These are phyloP conservation scores for Rubus idaeus DNA, from an alignment of 306 rosid genomes.

Conservation along the genomic window DNA sequence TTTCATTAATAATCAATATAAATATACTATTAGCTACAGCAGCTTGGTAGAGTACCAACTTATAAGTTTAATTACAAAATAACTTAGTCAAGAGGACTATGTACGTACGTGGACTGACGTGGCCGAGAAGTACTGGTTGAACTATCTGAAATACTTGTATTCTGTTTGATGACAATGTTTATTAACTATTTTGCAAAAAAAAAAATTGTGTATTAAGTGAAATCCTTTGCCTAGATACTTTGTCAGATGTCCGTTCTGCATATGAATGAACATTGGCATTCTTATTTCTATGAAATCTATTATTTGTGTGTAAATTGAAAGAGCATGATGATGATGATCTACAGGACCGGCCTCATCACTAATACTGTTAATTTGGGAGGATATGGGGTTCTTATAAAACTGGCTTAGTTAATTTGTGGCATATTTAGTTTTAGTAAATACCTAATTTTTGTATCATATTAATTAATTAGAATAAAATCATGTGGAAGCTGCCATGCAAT, in stretches of 20 bases:
- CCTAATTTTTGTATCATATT: background rate
- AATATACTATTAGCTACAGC: background rate
- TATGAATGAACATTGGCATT: background rate
- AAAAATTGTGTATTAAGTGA: background rate
- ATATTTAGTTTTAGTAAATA: background rate
- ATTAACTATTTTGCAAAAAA: background rate
- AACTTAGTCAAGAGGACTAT: background rate
- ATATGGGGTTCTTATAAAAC: background rate
- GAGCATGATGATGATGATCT: background rate
- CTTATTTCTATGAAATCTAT: background rate
- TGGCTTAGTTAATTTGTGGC: background rate
- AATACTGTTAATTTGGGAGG: background rate
- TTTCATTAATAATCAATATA: background rate
- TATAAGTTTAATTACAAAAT: background rate
- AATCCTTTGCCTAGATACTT: background rate
- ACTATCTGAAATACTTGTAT: slow-evolving; percentile 10
- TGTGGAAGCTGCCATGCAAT: background rate
- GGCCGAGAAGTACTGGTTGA: slow-evolving; percentile 15
- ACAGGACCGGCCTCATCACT: background rate
- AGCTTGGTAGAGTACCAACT: background rate
- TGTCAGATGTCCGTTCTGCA: background rate
- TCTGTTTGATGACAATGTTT: background rate
- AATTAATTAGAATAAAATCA: background rate
- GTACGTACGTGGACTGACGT: background rate
- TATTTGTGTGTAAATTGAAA: background rate